Evolutionary conservation across 495 filamentous ascomycete species (phyloP), one percentile per base, ranked within the genome.

Genomic region (Hypoxylon intermedium): DNA sequence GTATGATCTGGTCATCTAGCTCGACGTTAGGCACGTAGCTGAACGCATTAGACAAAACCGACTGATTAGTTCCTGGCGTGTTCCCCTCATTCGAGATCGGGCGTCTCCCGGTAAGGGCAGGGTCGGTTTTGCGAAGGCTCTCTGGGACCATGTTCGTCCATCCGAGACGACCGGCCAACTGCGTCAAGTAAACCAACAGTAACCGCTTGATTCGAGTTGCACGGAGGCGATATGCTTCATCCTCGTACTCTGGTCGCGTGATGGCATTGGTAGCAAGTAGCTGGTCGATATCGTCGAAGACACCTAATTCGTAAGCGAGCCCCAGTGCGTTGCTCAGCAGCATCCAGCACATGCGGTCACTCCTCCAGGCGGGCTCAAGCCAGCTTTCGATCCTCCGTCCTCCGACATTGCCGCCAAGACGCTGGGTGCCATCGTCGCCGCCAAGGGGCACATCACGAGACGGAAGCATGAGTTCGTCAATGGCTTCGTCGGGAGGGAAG

Each of bases 331-430:
- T 94, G 54, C 92, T 94, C 41, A 98, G 82, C 11, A 98, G 72
- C 91, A 97, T 98, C 95, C 94, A 97, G 62, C 91, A 96, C 92
- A 98, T 96, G 34, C 93, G 88, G 60, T 98, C 94, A 57, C 91
- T 96, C 60, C 93, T 79, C 90, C 92, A 93, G n/a, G 91, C 92
- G 12, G 94, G 94, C 71, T 98, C 94, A 24, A 96, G 83, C 90
- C 94, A 98, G 68, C 91, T 92, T 67, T 92, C 91, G 48, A 97
- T 93, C 19, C 89, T 85, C 72, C 83, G 84, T 6, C 86, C 87
- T 6, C 85, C 83, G 9, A 87, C 77, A 4, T 78, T 79, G 16
- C 74, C 75, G n/a, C 79, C 69, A 9, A 73, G 69, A 38, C 72
- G 72, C 34, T 73, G 73, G 34, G 68, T 75, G 4, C 69, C 74